Percentiles rank a stretch among this genome's conserved stretches.
phyloP scores from a whole-genome alignment of 805 yeast genomes.

The Clavispora santaluciae region DNA sequence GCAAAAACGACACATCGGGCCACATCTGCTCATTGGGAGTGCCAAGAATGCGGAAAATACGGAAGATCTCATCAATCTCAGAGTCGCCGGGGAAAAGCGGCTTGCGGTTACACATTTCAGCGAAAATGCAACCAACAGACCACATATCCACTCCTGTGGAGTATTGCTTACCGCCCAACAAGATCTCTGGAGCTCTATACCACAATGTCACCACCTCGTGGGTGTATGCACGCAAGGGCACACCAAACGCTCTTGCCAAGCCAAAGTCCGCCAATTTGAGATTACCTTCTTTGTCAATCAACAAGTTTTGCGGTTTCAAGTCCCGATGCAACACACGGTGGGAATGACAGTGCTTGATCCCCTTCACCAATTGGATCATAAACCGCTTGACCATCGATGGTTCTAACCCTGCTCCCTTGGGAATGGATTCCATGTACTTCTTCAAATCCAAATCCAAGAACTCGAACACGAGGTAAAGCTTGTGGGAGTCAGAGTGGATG shows the following conservation, averaged over 20 bases:
- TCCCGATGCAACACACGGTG: conserved; percentile 94
- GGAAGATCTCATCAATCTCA: conserved; percentile 93
- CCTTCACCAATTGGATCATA: conserved; percentile 86
- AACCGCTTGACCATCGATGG: conserved; percentile 87
- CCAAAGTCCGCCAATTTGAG: conserved; percentile 73
- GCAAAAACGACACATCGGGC: conserved; percentile 90
- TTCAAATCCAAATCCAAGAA: conserved; percentile 91
- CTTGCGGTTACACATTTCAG: conserved; percentile 94
- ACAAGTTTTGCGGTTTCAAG: conserved; percentile 90
- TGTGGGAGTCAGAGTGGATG: conserved; percentile 91
- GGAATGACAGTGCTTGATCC: conserved; percentile 89
- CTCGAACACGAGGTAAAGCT: conserved; percentile 89
- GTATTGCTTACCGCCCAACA: conserved; percentile 94
- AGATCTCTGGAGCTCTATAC: conserved; percentile 96
- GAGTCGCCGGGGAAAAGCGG: conserved; percentile 97
- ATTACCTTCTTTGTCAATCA: conserved; percentile 93
- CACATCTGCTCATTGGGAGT: conserved; percentile 90
- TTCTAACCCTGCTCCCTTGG: conserved; percentile 86
- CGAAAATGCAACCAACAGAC: conserved; percentile 97
- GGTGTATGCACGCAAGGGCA: conserved; percentile 92
- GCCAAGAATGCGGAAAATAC: conserved; percentile 87
- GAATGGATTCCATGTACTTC: conserved; percentile 93
- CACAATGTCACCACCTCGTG: conserved; percentile 97
- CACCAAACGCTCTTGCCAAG: conserved; percentile 94
- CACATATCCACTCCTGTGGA: conserved; percentile 98